Evolutionary conservation across 2,329 filamentous ascomycete genomes (phyloP), one percentile per base, ranked within the genome.

Genomic region (Alternaria brassicae): DNA sequence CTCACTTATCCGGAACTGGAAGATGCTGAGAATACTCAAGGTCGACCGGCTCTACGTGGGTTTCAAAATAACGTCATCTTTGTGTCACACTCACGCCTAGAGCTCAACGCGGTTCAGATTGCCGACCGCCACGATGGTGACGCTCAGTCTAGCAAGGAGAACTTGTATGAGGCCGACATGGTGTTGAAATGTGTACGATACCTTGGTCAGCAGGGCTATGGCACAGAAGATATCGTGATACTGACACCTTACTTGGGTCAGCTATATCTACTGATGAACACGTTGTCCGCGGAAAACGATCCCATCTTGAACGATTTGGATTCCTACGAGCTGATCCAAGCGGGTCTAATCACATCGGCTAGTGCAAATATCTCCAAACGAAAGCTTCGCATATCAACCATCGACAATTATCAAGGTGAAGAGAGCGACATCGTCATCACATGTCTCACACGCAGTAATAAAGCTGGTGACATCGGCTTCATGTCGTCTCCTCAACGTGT

Each of bases 321-420:
- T 63, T 85, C 84, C 0, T 78, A 80, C 39, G 89, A 91, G 23
- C 75, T 93, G 4, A 77, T 88, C 2, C 78, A 80, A 4, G 89
- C 89, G 0, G 90, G 90, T 0, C 63, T 92, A 0, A 56, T 90
- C n/a, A 81, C 84, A 0, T 72, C 82, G 2, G 83, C 84, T 0
- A 82, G 80, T 0, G 82, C 84, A 0, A 82, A 83, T 4, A 73
- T 84, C 0, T 72, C 80, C 0, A 89, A 87, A 61, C 79, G 78
- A 1, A 79, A 72, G 0, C 79, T 92, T 15, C 81, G 83, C 0
- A 79, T 93, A 0, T 91, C 90, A 0, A 92, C 90, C 0, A 89
- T 93, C 51, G 88, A 93, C 61, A 93, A 93, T 61, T 93, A 90
- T 57, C 91, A 93, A 72, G 90, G 91, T 1, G 90, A 93, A 68